phyloP scores from a whole-genome alignment of 2,329 filamentous ascomycete species.

The Didymella exigua region DNA sequence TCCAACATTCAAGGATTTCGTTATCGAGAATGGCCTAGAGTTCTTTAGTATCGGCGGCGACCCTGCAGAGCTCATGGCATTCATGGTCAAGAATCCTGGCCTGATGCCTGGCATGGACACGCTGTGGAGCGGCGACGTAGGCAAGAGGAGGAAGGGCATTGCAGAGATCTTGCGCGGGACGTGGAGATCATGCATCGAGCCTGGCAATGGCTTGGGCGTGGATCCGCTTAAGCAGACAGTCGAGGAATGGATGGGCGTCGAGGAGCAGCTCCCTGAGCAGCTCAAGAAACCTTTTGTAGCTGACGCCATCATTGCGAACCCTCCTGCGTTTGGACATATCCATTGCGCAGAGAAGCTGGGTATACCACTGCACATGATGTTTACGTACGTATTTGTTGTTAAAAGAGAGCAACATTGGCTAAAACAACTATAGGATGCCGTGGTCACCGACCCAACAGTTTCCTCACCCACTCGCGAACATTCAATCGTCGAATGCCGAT shows the following conservation, averaged over 20 bases:
- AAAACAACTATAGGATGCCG: conserved; percentile 64
- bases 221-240: conserved; percentile 59
- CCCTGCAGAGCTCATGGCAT: conserved; percentile 64
- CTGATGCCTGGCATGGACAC: conserved; percentile 83
- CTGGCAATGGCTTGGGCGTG: conserved; percentile 67
- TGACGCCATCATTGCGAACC: conserved; percentile 80
- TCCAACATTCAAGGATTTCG: conserved; percentile 56
- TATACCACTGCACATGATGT: conserved; percentile 83
- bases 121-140: conserved; percentile 76
- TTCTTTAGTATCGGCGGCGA: conserved; percentile 58
- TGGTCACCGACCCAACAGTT: conserved; percentile 87
- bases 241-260: conserved; percentile 55
- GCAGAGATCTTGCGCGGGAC: conserved; percentile 81
- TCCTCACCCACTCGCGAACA: conserved; percentile 83
- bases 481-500: conserved; percentile 77
- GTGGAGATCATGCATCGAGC: conserved; percentile 84
- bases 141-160: conserved; percentile 74
- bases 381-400: conserved; percentile 58
- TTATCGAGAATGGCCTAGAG: conserved; percentile 56
- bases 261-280: conserved; percentile 46
- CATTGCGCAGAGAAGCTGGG: conserved; percentile 77
- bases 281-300: conserved; percentile 73
- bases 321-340: conserved; percentile 76
- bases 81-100: conserved; percentile 89
- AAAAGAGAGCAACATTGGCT: background rate